A percentile compares a stretch with the other conserved stretches of the same genome.
Conservation (phyloP, 129 eudicot genomes). For the Flaveria bidentis region DNA sequence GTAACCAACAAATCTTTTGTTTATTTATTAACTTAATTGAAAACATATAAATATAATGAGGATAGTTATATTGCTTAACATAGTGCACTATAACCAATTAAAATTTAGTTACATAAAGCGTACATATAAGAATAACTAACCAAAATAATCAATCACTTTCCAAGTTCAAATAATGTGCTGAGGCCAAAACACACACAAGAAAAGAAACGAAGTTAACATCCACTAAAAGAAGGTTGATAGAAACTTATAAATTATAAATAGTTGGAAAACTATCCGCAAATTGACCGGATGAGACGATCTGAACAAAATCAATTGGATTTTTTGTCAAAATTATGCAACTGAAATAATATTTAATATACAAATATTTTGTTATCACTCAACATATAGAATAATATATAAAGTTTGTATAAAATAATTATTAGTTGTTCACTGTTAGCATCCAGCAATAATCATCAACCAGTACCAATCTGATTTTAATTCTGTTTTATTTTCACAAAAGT, state of each 20-base stretch:
- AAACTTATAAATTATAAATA: constrained; percentile 10
- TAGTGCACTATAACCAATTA: not conserved
- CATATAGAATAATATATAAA: not conserved
- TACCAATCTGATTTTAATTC: not conserved
- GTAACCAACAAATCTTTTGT: not conserved
- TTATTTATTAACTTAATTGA: not conserved
- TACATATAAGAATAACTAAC: constrained; percentile 10
- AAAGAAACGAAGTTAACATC: constrained; percentile 30
- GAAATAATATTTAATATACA: not conserved
- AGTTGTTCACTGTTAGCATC: not conserved
- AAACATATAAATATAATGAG: not conserved
- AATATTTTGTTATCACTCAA: not conserved
- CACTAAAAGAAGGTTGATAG: constrained; percentile 24
- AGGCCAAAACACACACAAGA: constrained; percentile 20
- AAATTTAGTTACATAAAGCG: not conserved
- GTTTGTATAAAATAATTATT: not conserved
- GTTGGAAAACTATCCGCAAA: constrained; percentile 1
- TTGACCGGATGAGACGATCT: not conserved
- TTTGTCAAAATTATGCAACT: not conserved
- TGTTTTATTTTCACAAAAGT: not conserved
- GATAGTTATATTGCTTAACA: too few species aligned
- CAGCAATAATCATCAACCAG: not conserved
- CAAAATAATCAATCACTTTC: constrained; percentile 23
- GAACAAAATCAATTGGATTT: constrained; percentile 3
- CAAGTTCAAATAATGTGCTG: constrained; percentile 27